Percentiles rank a stretch among this genome's conserved stretches.
These are phyloP conservation scores for Wallacemonas rigidus DNA, from an alignment of 208 protist genomes.

Conservation along the genomic window DNA sequence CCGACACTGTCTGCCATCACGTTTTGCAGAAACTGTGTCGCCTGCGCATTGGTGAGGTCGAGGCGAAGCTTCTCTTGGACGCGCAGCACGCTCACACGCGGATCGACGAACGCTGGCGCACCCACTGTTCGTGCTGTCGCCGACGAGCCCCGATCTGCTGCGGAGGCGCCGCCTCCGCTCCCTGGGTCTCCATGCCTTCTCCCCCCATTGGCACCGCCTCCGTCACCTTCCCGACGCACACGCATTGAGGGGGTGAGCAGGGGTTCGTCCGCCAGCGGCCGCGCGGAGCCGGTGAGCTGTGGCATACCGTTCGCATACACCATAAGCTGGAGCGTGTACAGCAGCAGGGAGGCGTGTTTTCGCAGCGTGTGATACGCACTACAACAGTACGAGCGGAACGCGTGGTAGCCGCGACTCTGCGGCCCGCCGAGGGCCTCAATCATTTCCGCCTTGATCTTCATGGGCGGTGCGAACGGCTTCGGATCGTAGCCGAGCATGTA, in stretches of 20 bases:
- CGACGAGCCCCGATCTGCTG: not conserved
- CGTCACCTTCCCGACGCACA: not conserved
- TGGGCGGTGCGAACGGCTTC: conserved; percentile 96
- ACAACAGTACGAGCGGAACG: conserved; percentile 92
- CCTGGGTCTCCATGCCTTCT: not conserved
- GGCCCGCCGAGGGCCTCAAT: conserved; percentile 83
- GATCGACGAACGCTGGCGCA: conserved; percentile 35
- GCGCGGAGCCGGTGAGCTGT: conserved; percentile 54
- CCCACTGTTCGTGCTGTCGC: not conserved
- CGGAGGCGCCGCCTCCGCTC: not conserved
- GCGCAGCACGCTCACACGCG: conserved; percentile 69
- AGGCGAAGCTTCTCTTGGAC: conserved; percentile 94
- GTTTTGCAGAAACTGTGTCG: conserved; percentile 91
- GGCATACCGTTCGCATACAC: conserved; percentile 79
- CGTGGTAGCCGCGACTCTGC: conserved; percentile 66
- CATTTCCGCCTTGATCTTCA: conserved; percentile 95
- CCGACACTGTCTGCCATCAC: conserved; percentile 94
- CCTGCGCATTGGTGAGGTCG: conserved; percentile 92
- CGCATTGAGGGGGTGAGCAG: not conserved
- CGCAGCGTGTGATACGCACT: conserved; percentile 96
- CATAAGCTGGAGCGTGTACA: conserved; percentile 95
- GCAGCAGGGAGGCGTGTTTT: conserved; percentile 92
- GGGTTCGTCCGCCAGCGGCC: conserved; percentile 19
- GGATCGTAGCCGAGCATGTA: conserved; percentile 97
- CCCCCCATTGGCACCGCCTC: not conserved